Evolutionary conservation across 2,329 filamentous ascomycete genomes (phyloP), one percentile per base, ranked within the genome.

Genomic region (Colletotrichum siamense): DNA sequence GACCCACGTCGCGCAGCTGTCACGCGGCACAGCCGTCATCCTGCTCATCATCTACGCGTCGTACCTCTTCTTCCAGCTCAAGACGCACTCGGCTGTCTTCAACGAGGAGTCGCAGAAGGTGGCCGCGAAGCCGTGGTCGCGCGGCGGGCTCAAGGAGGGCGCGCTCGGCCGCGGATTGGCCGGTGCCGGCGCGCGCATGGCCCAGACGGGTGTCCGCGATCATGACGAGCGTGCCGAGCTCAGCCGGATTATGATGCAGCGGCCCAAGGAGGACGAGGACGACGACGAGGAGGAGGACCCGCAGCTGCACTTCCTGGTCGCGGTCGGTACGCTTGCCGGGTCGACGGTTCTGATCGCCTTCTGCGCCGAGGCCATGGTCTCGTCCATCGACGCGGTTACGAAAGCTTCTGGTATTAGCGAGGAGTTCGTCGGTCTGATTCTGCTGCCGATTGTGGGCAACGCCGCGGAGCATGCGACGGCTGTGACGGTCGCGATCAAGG

Each of bases 61-160:
- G 73, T 98, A 98, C 81, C 92, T 99, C 3, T 90, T 95, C 84
- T 98, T 98, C 88, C 96, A 98, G 85, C 92, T 99, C 75, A 95
- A 95, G 83, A 96, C 96, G 0, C 96, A 98, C 84, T 89, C 90
- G 28, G 88, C 88, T 10, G 93, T 98, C 83, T 98, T 98, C 88
- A 95, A 94, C 82, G 92, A 92, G 69, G 92, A 95, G 39, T 95
- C 93, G 79, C 90, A 95, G 80, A 98, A 98, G 84, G 94, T 94
- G 0, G 91, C 93, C 4, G 95, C 86, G 52, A 89, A 86, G 80
- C 90, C 89, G 4, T 88, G 83, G 83, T 85, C 77, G 72, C 81
- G 75, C 44, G 84, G 73, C 73, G 82, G 67, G 52, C 80, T 83
- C 71, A 83, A 76, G 77, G 78, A 82, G 8, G 81, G 82, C 18